Evolutionary conservation across 2,329 filamentous ascomycete species (phyloP).

Genomic region (Verticillium nubilum): DNA sequence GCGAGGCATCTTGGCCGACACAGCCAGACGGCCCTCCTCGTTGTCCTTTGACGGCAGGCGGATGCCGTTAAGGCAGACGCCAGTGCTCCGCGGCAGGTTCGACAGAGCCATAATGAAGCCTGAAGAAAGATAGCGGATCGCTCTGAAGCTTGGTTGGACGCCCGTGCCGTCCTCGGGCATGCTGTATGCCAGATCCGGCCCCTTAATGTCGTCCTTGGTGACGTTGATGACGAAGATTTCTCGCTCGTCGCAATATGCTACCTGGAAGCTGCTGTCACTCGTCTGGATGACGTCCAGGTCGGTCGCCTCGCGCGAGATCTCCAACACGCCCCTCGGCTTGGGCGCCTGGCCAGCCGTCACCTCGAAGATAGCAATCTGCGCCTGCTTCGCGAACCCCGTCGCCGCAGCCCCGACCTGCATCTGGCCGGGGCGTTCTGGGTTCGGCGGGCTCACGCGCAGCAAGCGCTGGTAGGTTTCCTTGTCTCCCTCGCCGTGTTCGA

Average conservation of each 20-base stretch:
- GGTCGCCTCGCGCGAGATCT: constrained; percentile 52
- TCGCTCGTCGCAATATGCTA: constrained; percentile 75
- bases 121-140: constrained; percentile 53
- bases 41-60: constrained; percentile 36
- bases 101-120: constrained; percentile 52
- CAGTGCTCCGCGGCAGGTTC: constrained; percentile 54
- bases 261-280: constrained; percentile 56
- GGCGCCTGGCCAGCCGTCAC: constrained; percentile 49
- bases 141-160: constrained; percentile 46
- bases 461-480: constrained; percentile 54
- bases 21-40: constrained; percentile 42
- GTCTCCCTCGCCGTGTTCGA: constrained; percentile 42
- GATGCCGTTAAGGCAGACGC: constrained; percentile 51
- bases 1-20: constrained; percentile 54
- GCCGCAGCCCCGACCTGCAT: constrained; percentile 71
- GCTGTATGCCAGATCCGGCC: constrained; percentile 50
- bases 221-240: constrained; percentile 64
- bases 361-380: constrained; percentile 78
- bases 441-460: constrained; percentile 47
- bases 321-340: constrained; percentile 42
- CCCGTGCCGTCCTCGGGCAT: constrained; percentile 42
- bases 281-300: constrained; percentile 67
- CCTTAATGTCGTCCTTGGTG: constrained; percentile 32
- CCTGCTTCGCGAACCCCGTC: constrained; percentile 68
- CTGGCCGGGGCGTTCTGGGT: constrained; percentile 31